Evolutionary conservation across 2,329 filamentous ascomycete genomes (phyloP), one percentile per base, ranked within the genome.

Genomic region (Diaporthe sp.): DNA sequence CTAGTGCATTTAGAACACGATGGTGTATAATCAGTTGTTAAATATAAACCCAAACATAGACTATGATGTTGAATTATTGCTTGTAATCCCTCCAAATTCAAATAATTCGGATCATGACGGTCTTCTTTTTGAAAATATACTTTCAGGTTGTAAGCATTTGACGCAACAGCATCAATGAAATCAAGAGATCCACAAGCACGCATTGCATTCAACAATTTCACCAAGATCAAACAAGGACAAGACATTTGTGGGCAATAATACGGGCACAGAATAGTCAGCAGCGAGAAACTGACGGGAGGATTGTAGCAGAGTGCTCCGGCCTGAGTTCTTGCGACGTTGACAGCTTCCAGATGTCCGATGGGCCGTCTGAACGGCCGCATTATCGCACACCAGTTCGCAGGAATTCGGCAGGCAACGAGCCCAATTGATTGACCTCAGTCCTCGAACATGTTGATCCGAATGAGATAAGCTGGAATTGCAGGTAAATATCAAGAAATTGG

Each of bases 181-280:
- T 12, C 19, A 37, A n/a, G 2, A 37, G 10, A 19, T 13, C 19
- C 57, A 15, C 12, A 17, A 13, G 34, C 57, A 59, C 15, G 13
- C 12, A 15, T 4, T 12, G 5, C 2, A 9, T 3, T 12, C 2
- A 1, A 17, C 5, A 8, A 2, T 25, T 25, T 17, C 1, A 22
- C 5, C 5, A 9, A 3, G 2, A 31, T 25, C 12, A 25, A 46
- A 31, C 25, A 22, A 44, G 8, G 12, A 46, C 15, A 65, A 34
- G 7, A 22, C 4, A 17, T 49, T 10, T 9, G 17, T 34, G 42
- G 8, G 25, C 25, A 46, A 31, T 12, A 19, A 2, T 22, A 10
- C 13, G 15, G 42, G 17, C 2, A 31, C n/a, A 7, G 10, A 39
- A 13, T 13, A 39, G 37, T 13, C 37, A 13, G 42, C 37, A 8